phyloP scores from a whole-genome alignment of 176 grass and related monocot genomes.

The Tillandsia fasciculata region DNA sequence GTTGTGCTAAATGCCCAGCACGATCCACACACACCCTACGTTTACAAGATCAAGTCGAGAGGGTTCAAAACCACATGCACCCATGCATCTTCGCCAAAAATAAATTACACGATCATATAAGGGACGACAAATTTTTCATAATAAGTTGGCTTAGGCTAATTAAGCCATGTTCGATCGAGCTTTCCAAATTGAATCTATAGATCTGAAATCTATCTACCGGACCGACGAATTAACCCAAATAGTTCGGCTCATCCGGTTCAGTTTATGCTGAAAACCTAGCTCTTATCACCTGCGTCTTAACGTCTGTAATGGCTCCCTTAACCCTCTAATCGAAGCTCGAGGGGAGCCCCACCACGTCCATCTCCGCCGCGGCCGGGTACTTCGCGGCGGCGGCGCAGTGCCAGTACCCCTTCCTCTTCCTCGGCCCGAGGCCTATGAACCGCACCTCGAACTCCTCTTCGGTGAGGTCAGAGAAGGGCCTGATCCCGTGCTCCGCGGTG shows the following conservation, averaged over 20 bases:
- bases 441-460: slow-evolving; percentile 59
- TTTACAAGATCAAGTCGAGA: not conserved
- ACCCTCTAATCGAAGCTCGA: slow-evolving; percentile 79
- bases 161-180: no score
- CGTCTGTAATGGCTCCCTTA: slow-evolving; percentile 52
- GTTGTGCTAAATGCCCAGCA: slow-evolving; percentile 68
- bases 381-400: not conserved
- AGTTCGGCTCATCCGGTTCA: not conserved
- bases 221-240: no score
- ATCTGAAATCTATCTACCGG: no score
- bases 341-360: slow-evolving; percentile 41
- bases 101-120: no score
- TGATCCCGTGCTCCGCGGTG: slow-evolving; percentile 55
- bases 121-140: no score
- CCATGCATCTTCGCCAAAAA: no score
- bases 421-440: slow-evolving; percentile 34
- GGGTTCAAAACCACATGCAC: not conserved
- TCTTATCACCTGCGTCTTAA: slow-evolving; percentile 53
- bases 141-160: no score
- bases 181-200: no score
- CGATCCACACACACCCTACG: slow-evolving; percentile 58
- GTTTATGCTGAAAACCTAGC: not conserved
- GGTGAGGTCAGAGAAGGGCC: slow-evolving; percentile 84
- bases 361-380: slow-evolving; percentile 15
- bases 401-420: not conserved